Evolutionary conservation across 257 asterid species (phyloP), one percentile per base, ranked within the genome.

Genomic region (Solanum lignicaule): DNA sequence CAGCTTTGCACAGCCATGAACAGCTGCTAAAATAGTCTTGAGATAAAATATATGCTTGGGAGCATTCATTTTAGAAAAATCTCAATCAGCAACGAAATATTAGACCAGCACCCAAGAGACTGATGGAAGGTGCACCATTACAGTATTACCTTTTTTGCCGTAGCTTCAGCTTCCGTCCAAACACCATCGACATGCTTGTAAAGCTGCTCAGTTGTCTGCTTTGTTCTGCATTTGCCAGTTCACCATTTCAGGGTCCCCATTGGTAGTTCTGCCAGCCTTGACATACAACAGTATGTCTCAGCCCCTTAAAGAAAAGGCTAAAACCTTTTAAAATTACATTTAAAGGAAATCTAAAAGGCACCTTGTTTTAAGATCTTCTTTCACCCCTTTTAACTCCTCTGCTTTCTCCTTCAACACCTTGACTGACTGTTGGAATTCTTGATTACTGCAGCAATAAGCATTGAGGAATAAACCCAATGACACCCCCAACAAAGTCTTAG

Each of bases 171-270:
- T 92, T 95, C 99, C 15, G 94, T 92, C 98, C 98, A 94, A 73
- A 92, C 98, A 52, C 95, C 99, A 89, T 95, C 99, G 74, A 95
- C 99, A 38, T 89, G 94, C 98, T 95, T 95, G 93, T 94, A 94
- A 88, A 97, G 96, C 95, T 95, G 93, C 98, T 94, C 98, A 83
- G 98, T 93, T 71, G 96, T 93, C 98, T 93, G 95, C 96, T 95
- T 97, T 86, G 98, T 95, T 97, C 99, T 97, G 98, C 99, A 95
- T 93, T 97, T 93, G 94, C 96, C 95, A 95, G 93, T 93, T 95
- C 98, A 97, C 92, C 96, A 93, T 92, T 96, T 97, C 98, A 96
- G 97, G 93, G 93, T 91, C 92, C 94, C 93, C 92, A 94, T 85
- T 92, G 92, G 93, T 94, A 89, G 91, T 91, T 94, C 98, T 94